Evolutionary conservation across 768 basidiomycete species (phyloP), one percentile per base, ranked within the genome.

Genomic region (Coprinopsis cinerea): DNA sequence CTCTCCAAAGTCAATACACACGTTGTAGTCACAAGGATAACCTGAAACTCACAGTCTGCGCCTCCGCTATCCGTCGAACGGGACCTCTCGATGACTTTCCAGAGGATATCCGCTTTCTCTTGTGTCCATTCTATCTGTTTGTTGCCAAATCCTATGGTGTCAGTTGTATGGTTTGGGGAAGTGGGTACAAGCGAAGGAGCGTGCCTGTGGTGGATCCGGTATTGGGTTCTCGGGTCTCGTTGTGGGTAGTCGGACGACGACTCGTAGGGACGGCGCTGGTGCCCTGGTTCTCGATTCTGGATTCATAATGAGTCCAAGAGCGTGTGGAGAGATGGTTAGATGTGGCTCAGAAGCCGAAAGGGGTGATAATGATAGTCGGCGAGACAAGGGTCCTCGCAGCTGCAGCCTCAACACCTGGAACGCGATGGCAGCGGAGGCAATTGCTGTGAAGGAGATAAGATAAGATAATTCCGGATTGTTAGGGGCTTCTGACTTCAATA

Each of bases 21-120:
- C 42, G 11, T 30, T 17, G 27, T 20, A 14, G 15, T 2, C 37
- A n/a, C 17, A 7, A 30, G 30, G 43, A 39, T 40, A 28, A 23
- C 49, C n/a, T 35, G 28, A 17, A 9, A 74, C 85, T 68, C 59
- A 90, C 90, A 92, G 64, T 92, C 89, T 30, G 87, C 81, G 34
- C 79, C 85, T 15, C 79, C 77, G 47, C 81, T 82, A 53, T 89
- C 86, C 24, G 76, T 79, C 4, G 82, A 76, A 48, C 88, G 76
- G 27, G 87, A 88, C 57, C 80, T 76, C 47, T 88, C 83, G 54
- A 92, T 90, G 37, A 88, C 85, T 64, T 89, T 88, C 90, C 90
- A 92, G 6, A 92, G 70, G 4, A 88, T 79, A 53, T 84, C 83
- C 39, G 91, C 90, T 63, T 92, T 92, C 51, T 91, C 87, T 6